phyloP scores from a whole-genome alignment of 768 basidiomycete species.

The Suillus sp. region DNA sequence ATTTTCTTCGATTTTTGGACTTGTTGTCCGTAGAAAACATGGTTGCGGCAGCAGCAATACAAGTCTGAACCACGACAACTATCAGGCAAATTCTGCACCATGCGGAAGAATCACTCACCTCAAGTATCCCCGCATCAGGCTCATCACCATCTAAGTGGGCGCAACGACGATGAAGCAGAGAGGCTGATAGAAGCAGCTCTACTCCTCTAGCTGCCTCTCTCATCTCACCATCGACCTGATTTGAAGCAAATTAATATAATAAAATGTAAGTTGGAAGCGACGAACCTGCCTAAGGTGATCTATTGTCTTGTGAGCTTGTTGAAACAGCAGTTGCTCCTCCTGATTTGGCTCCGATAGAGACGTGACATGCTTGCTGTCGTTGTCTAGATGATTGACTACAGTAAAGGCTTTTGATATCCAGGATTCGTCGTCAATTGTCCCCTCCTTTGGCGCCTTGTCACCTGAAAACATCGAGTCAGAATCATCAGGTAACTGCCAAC shows the following conservation, averaged over 20 bases:
- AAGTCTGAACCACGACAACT: constrained; percentile 44
- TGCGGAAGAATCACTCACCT: constrained; percentile 45
- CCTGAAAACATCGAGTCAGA: constrained; percentile 25
- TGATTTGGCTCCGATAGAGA: constrained; percentile 54
- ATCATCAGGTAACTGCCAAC: neutral
- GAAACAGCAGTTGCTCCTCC: constrained; percentile 49
- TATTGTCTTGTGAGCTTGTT: constrained; percentile 46
- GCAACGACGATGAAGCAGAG: constrained; percentile 73
- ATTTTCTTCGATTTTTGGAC: constrained; percentile 45
- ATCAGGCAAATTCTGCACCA: neutral
- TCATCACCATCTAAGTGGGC: constrained; percentile 53
- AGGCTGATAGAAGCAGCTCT: constrained; percentile 69
- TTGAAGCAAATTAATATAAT: neutral
- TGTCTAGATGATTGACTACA: constrained; percentile 57
- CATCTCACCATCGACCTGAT: constrained; percentile 20
- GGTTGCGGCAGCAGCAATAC: constrained; percentile 57
- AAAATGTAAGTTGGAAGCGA: neutral
- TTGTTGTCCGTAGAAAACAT: constrained; percentile 48
- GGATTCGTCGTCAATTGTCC: constrained; percentile 71
- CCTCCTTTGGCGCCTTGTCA: constrained; percentile 54
- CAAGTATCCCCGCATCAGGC: constrained; percentile 54
- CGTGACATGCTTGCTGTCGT: constrained; percentile 68
- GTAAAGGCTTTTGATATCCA: constrained; percentile 74
- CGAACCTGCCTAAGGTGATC: constrained; percentile 48
- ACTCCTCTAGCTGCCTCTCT: constrained; percentile 55